Conservation (phyloP, 2,329 filamentous ascomycete species). For the Stemphylium lycopersici region DNA sequence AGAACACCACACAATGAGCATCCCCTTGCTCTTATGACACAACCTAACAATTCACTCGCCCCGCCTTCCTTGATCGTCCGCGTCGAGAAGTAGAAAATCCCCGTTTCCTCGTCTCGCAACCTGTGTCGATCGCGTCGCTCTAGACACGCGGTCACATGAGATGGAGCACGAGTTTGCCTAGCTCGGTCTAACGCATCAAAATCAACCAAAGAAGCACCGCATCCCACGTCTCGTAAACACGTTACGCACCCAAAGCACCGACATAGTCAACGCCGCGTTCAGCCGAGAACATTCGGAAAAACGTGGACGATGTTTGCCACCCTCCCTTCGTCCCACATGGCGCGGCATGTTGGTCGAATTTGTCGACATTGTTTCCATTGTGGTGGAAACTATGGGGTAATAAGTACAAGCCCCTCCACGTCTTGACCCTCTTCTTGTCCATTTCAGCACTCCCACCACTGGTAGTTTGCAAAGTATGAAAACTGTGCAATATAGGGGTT, state of each 20-base stretch:
- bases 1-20: conserved; percentile 1
- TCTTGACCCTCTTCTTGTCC: conserved; percentile 1
- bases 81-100: too few species aligned
- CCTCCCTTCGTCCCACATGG: conserved; percentile 21
- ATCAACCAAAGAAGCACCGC: not conserved
- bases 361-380: conserved; percentile 5
- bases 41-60: not conserved
- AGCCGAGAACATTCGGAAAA: conserved; percentile 14
- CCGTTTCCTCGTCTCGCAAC: too few species aligned
- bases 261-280: conserved; percentile 16
- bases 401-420: conserved; percentile 1
- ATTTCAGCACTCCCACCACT: not conserved
- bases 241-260: conserved; percentile 25
- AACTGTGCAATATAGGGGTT: conserved; percentile 1
- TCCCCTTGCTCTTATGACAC: conserved; percentile 3
- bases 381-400: conserved; percentile 23
- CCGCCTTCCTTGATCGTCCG: too few species aligned
- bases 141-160: conserved; percentile 12
- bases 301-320: conserved; percentile 28
- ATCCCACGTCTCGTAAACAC: conserved; percentile 44
- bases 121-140: not conserved
- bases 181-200: not conserved
- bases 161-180: not conserved
- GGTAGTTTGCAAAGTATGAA: not conserved
- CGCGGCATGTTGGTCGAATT: conserved; percentile 29